Percentiles rank a stretch among this genome's conserved stretches.
Evolutionary conservation across 306 rosid species (phyloP).

Genomic region (Quercus suber): DNA sequence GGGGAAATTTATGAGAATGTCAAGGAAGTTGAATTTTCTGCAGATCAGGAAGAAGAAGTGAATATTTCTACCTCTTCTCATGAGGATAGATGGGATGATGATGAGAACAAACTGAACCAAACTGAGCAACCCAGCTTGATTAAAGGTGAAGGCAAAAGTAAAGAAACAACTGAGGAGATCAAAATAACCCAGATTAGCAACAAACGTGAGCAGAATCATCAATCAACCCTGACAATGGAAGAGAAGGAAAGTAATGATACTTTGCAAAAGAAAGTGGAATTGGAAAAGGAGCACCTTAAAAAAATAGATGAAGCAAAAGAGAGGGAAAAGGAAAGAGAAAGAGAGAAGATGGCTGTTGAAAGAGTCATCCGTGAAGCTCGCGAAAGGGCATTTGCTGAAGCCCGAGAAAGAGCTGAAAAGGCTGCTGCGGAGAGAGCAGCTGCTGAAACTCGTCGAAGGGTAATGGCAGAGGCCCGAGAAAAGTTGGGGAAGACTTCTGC

Average conservation of each 20-base stretch:
- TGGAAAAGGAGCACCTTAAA: conserved; percentile 45
- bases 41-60: conserved; percentile 25
- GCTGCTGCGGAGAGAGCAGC: conserved; percentile 64
- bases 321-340: conserved; percentile 64
- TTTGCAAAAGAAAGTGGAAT: conserved; percentile 38
- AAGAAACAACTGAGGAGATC: conserved; percentile 30
- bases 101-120: conserved; percentile 19
- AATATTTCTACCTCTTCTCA: conserved; percentile 21
- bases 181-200: conserved; percentile 20
- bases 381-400: conserved; percentile 88
- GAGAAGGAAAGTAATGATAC: conserved; percentile 36
- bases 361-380: conserved; percentile 92
- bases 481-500: conserved; percentile 47
- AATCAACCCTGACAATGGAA: conserved; percentile 27
- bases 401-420: conserved; percentile 80
- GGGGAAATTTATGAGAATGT: conserved; percentile 24
- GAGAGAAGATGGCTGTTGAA: conserved; percentile 77
- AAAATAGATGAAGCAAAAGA: conserved; percentile 59
- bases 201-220: conserved; percentile 29
- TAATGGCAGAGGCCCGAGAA: conserved; percentile 57
- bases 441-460: conserved; percentile 66
- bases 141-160: conserved; percentile 27
- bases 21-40: conserved; percentile 37
- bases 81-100: conserved; percentile 21
- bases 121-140: conserved; percentile 39